Base-by-base conservation (phyloP, 345 rosid genomes). In the Euphorbia tirucalli region DNA sequence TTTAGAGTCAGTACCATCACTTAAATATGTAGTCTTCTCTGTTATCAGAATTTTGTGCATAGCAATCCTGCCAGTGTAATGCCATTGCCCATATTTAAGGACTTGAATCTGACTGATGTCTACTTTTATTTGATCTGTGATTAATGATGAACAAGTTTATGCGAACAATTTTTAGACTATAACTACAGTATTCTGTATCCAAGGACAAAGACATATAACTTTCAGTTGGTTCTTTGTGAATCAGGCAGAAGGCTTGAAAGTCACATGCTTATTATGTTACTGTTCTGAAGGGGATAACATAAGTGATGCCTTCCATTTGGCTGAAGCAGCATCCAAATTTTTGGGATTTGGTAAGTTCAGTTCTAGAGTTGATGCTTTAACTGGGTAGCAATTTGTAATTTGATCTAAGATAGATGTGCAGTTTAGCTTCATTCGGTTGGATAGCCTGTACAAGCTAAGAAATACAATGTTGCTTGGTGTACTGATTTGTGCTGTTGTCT, bases 251-350 rank as follows among this genome's bases (percentile, higher is more conserved):
- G 97, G 96, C 8, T 77, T 95, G 83, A 87, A 86, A 72, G 92
- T 88, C 68, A 90, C 94, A 37, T 92, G 98, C 82, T 72, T 95
- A 73, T 71, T 95, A 61, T 88, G 94, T 78, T 90, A 95, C 85
- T 95, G 99, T 83, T 90, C 97, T 0, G 97, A 95, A 84, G 99
- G 98, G 67, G 97, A 95, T 82, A 95, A 92, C 78, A 88, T 83
- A 70, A 75, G 85, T 49, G 98, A 92, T 83, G 92, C 92, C 48
- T 83, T 88, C 78, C 79, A 86, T 74, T 71, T 95, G 75, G 96
- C 94, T 60, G 93, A 88, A 76, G 97, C 93, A 61, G 83, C 88
- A 13, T 76, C 80, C 80, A 86, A 83, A 75, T 82, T 92, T 62
- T 72, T 73, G 62, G 83, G 81, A 69, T 65, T 84, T 7, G 88